Evolutionary conservation across 495 filamentous ascomycete species (phyloP).

Genomic region (Hamigera avellanea): DNA sequence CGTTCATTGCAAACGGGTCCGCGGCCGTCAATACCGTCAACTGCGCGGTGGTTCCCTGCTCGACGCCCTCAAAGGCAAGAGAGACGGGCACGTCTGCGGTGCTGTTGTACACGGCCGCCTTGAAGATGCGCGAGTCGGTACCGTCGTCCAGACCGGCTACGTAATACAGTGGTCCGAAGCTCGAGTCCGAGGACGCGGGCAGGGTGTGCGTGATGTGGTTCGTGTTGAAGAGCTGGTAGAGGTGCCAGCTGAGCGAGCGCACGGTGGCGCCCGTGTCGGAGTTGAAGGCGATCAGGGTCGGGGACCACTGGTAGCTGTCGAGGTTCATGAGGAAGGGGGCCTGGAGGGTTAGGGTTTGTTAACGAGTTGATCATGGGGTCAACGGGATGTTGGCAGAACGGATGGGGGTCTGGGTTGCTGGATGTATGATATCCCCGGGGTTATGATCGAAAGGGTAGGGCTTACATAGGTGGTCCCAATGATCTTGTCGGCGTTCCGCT

Average conservation of each 20-base stretch:
- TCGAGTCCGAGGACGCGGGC: slow-evolving; percentile 20
- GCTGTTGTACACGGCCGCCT: slow-evolving; percentile 56
- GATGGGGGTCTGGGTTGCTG: too few species aligned
- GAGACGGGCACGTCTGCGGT: slow-evolving; percentile 36
- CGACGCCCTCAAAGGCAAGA: slow-evolving; percentile 42
- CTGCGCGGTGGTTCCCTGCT: slow-evolving; percentile 29
- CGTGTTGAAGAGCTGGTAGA: slow-evolving; percentile 29
- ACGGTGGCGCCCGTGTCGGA: slow-evolving; percentile 27
- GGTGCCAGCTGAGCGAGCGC: slow-evolving; percentile 31
- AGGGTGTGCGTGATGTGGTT: slow-evolving; percentile 32
- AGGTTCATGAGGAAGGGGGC: slow-evolving; percentile 38
- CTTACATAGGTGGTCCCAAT: slow-evolving; percentile 29
- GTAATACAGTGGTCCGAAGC: slow-evolving; percentile 35
- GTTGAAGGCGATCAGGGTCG: slow-evolving; percentile 33
- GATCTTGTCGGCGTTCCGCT: slow-evolving; percentile 49
- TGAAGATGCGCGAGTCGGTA: slow-evolving; percentile 37
- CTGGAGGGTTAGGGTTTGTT: too few species aligned
- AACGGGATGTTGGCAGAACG: too few species aligned
- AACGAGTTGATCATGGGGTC: slow-evolving; percentile 5
- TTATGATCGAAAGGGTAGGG: neutral
- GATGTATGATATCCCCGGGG: neutral
- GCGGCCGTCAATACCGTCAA: slow-evolving; percentile 49
- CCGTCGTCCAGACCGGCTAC: slow-evolving; percentile 21
- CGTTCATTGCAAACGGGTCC: slow-evolving; percentile 26
- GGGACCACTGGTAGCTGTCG: slow-evolving; percentile 35